A percentile compares a stretch with the other conserved stretches of the same genome.
Conservation (phyloP, 2,329 filamentous ascomycete genomes). For the Botrytis fragariae region DNA sequence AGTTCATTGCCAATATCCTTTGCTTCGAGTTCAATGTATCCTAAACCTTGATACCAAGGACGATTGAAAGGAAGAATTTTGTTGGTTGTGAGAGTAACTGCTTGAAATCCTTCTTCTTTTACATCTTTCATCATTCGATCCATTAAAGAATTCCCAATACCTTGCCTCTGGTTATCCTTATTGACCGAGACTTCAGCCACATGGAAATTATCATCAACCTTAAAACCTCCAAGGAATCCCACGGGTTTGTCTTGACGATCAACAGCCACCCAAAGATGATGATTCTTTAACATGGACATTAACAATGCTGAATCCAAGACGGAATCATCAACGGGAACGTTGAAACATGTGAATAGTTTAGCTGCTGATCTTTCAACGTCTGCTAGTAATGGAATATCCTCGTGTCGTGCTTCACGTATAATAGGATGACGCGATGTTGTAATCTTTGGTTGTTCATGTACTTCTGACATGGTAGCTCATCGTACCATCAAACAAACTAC, state of each 20-base stretch:
- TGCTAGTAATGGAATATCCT: constrained; percentile 35
- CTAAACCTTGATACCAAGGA: constrained; percentile 36
- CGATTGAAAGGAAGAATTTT: constrained; percentile 35
- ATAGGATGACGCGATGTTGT: neutral
- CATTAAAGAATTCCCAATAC: constrained; percentile 36
- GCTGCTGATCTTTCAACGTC: constrained; percentile 36
- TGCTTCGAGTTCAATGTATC: constrained; percentile 32
- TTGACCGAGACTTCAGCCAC: constrained; percentile 36
- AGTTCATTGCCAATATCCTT: constrained; percentile 23
- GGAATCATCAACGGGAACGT: constrained; percentile 28
- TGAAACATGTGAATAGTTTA: constrained; percentile 32
- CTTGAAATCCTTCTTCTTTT: constrained; percentile 31
- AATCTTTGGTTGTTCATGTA: constrained; percentile 12
- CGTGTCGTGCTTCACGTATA: constrained; percentile 21
- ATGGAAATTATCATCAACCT: constrained; percentile 35
- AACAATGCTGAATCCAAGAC: constrained; percentile 31
- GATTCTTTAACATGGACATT: constrained; percentile 27
- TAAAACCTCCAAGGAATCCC: constrained; percentile 34
- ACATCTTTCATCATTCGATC: constrained; percentile 33
- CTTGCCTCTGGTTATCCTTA: constrained; percentile 34
- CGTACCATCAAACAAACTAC: constrained; percentile 10
- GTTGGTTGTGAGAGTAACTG: constrained; percentile 36
- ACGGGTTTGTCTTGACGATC: constrained; percentile 33
- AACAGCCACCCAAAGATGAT: constrained; percentile 36
- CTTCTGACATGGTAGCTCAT: constrained; percentile 15